phyloP scores from a whole-genome alignment of 192 early-diverging fungal genomes.

The Gonapodya sp. region DNA sequence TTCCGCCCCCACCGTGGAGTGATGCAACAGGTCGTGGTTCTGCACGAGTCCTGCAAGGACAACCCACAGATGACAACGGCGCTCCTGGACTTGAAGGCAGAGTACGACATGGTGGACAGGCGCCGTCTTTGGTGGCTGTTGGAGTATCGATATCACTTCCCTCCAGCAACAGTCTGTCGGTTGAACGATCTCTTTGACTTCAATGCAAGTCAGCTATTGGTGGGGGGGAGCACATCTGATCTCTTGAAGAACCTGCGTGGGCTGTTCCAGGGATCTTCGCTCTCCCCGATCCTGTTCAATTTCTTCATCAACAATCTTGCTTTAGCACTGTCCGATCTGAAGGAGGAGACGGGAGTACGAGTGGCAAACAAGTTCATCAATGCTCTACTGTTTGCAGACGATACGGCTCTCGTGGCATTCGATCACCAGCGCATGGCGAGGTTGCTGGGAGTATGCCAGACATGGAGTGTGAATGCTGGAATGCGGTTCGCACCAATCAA shows the following conservation, averaged over 20 bases:
- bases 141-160: background rate
- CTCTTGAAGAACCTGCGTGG: background rate
- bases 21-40: background rate
- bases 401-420: background rate
- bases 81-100: background rate
- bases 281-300: background rate
- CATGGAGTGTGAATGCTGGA: background rate
- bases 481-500: background rate
- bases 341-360: background rate
- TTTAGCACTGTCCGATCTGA: background rate
- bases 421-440: background rate
- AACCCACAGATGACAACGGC: background rate
- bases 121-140: background rate
- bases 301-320: slow-evolving; percentile 4
- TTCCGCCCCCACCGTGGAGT: background rate
- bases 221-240: background rate
- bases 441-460: background rate
- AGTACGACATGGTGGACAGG: background rate
- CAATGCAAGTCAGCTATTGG: background rate
- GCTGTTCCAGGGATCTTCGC: background rate
- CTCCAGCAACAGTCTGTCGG: background rate
- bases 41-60: background rate
- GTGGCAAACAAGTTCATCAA: background rate
- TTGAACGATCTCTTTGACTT: background rate
- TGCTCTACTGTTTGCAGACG: background rate